Evolutionary conservation across 2,329 filamentous ascomycete genomes (phyloP).

Genomic region (Fusarium camptoceras): DNA sequence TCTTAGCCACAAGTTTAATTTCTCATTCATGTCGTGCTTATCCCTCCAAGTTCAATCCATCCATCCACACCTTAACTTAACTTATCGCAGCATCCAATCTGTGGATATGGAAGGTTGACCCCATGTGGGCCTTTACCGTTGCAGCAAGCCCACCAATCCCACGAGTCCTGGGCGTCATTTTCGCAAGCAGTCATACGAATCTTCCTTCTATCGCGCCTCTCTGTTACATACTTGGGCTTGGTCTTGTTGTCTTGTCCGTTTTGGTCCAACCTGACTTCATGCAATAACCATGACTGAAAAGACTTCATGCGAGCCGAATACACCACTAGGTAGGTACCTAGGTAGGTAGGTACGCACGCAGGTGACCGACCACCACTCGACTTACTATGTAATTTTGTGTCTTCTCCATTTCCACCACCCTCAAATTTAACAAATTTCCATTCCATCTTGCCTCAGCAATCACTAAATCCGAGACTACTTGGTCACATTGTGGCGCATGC

Average conservation of each 20-base stretch:
- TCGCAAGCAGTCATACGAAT: slow-evolving; percentile 38
- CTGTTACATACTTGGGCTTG: slow-evolving; percentile 21
- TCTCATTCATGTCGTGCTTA: slow-evolving; percentile 33
- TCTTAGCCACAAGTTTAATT: slow-evolving; percentile 35
- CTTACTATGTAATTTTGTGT: background rate
- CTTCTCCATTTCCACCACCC: slow-evolving; percentile 4
- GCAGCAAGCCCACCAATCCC: slow-evolving; percentile 39
- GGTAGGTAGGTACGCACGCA: background rate
- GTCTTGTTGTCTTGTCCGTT: slow-evolving; percentile 28
- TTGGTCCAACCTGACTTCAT: slow-evolving; percentile 10
- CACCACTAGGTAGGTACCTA: background rate
- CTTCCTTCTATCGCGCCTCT: slow-evolving; percentile 27
- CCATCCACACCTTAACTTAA: slow-evolving; percentile 18
- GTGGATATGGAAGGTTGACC: slow-evolving; percentile 23
- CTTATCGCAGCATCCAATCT: slow-evolving; percentile 20
- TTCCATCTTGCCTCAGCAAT: slow-evolving; percentile 14
- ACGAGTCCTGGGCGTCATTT: slow-evolving; percentile 30
- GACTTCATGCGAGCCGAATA: slow-evolving; percentile 6
- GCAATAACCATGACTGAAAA: background rate
- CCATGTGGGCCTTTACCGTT: slow-evolving; percentile 34
- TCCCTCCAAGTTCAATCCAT: slow-evolving; percentile 12
- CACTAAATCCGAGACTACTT: slow-evolving; percentile 31
- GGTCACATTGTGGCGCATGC: background rate
- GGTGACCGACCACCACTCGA: background rate
- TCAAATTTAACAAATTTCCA: slow-evolving; percentile 4